Percentiles rank a stretch among this genome's conserved stretches.
Conservation (phyloP, 768 basidiomycete species). For the Leccinum disarticulatum region DNA sequence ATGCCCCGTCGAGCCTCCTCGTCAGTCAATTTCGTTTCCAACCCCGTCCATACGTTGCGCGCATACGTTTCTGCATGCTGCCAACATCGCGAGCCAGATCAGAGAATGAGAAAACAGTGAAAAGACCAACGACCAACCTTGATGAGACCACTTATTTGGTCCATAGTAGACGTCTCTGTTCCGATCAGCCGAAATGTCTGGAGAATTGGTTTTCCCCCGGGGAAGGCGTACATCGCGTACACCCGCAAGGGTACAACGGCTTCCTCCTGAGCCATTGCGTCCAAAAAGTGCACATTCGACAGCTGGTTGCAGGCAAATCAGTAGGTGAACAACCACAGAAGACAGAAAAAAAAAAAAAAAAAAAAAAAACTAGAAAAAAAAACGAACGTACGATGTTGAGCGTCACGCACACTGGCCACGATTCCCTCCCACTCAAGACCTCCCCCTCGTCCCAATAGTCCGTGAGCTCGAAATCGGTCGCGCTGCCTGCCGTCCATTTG, state of each 20-base stretch:
- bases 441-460: constrained; percentile 90
- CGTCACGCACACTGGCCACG: constrained; percentile 77
- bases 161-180: constrained; percentile 51
- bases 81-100: constrained; percentile 46
- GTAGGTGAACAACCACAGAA: not conserved
- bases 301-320: constrained; percentile 38
- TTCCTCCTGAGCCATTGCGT: constrained; percentile 73
- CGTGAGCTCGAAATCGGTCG: constrained; percentile 81
- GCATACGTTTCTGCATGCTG: constrained; percentile 73
- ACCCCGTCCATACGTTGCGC: constrained; percentile 48
- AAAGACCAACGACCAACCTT: constrained; percentile 41
- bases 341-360: not conserved
- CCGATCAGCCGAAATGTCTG: constrained; percentile 70
- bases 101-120: not conserved
- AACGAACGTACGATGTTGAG: constrained; percentile 63
- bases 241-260: constrained; percentile 61
- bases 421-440: constrained; percentile 54
- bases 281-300: constrained; percentile 64
- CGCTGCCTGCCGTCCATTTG: constrained; percentile 39
- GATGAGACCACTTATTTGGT: constrained; percentile 50
- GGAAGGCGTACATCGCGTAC: constrained; percentile 65
- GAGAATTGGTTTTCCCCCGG: constrained; percentile 39
- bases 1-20: constrained; percentile 60
- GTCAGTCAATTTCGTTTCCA: constrained; percentile 65
- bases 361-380: no score